Evolutionary conservation across 2,329 filamentous ascomycete genomes (phyloP), one percentile per base, ranked within the genome.

Genomic region (Epichloe sibirici): DNA sequence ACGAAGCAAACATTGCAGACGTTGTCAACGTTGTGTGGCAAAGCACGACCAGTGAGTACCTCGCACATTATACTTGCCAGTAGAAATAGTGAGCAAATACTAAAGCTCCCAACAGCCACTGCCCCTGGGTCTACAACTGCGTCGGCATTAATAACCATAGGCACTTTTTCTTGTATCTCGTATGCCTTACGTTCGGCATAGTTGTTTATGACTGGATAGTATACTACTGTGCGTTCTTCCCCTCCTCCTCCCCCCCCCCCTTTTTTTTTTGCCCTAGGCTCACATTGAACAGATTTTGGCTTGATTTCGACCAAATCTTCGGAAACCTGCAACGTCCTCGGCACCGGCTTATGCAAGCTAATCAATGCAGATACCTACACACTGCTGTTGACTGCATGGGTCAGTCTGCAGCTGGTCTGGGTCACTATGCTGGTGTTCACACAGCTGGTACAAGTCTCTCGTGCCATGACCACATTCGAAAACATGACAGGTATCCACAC

Each of bases 51-150:
- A 98, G 89, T 94, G 71, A 77, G 88, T 58, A 21, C 25, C 9
- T 9, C 15, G 12, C 17, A 5, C 9, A 17, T 23, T 28, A 7
- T 43, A 6, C 8, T 11, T 43, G 17, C 40, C 9, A n/a, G 21
- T 3, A 28, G 23, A 28, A 38, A 38, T 15, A 38, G 6, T 11
- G 21, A 12, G 9, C 23, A 39, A 3, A 4, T 42, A 23, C 31
- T 17, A 42, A 21, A 7, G 3, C n/a, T 6, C 2, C 31, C 5
- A n/a, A 4, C 52, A 94, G 89, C 64, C 93, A 98, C 65, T 98
- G 93, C 63, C 93, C 93, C 0, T 98, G 93, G 93, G 88, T 97
- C 25, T 87, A 95, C 70, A 97, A 96, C 69, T 98, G 93, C 62
- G 81, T 98, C 43, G 93, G 88, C 44, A 81, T 93, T 57, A 97